Conservation (phyloP, 2,329 filamentous ascomycete genomes). For the Chrysosphaeria jannelii region DNA sequence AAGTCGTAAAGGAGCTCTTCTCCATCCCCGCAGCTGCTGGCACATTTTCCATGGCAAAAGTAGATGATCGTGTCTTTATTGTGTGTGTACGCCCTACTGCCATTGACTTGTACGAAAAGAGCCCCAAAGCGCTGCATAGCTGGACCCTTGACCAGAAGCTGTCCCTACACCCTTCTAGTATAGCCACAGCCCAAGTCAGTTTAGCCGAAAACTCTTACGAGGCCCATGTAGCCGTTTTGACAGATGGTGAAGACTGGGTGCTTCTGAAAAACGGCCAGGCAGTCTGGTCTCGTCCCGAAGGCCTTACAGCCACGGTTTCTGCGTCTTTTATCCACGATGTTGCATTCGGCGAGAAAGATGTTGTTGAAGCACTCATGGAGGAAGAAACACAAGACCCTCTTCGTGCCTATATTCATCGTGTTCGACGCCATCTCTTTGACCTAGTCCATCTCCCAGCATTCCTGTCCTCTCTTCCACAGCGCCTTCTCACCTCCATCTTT, state of each 20-base stretch:
- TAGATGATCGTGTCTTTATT: constrained; percentile 39
- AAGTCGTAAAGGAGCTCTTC: no score
- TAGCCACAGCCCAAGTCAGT: constrained; percentile 36
- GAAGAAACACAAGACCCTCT: constrained; percentile 39
- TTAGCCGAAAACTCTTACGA: constrained; percentile 20
- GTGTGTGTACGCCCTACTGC: constrained; percentile 52
- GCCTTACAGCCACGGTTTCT: constrained; percentile 47
- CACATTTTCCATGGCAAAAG: no score
- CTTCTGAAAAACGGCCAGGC: constrained; percentile 56
- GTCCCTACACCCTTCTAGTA: constrained; percentile 10
- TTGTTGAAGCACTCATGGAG: constrained; percentile 48
- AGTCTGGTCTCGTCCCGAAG: constrained; percentile 59
- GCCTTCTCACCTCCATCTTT: constrained; percentile 33
- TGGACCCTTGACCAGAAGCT: constrained; percentile 27
- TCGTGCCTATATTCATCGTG: constrained; percentile 62
- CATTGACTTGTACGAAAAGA: constrained; percentile 42
- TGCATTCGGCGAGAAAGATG: no score
- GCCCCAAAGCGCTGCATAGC: constrained; percentile 42
- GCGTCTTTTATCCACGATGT: constrained; percentile 58
- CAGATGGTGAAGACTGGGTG: constrained; percentile 43
- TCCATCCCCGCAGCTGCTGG: no score
- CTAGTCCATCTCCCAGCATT: constrained; percentile 47
- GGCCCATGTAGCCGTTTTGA: constrained; percentile 39
- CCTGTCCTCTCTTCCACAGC: constrained; percentile 34
- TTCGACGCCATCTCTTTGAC: constrained; percentile 55